These are phyloP conservation scores for Porphyra umbilicalis DNA, from an alignment of 31 red algal species.

Conservation along the genomic window DNA sequence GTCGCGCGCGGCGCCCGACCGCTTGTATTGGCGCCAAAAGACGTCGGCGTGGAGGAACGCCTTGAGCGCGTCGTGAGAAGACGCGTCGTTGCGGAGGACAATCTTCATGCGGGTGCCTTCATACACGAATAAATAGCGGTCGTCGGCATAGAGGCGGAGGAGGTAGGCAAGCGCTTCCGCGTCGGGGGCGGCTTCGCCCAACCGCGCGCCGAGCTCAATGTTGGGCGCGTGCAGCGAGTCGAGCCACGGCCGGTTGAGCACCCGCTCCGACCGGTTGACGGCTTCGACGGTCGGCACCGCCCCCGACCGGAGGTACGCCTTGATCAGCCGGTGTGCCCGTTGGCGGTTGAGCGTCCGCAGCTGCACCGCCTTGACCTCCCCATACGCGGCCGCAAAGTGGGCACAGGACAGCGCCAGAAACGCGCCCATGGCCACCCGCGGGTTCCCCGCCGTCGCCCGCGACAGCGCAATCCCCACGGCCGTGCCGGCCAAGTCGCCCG, in stretches of 20 bases:
- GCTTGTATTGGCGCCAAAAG: conserved; percentile 82
- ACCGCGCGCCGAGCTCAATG: conserved; percentile 73
- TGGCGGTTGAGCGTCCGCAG: conserved; percentile 90
- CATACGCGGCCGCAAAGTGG: conserved; percentile 74
- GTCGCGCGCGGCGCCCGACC: conserved; percentile 23
- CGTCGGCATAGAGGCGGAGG: conserved; percentile 68
- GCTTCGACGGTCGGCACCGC: conserved; percentile 54
- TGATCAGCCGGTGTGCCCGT: conserved; percentile 85
- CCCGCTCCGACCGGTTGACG: conserved; percentile 76
- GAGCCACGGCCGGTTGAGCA: conserved; percentile 84
- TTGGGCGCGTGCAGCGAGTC: conserved; percentile 91
- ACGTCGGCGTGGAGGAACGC: conserved; percentile 88
- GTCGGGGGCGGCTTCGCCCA: conserved; percentile 79
- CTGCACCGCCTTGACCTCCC: conserved; percentile 84
- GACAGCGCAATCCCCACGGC: conserved; percentile 75
- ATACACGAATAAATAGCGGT: conserved; percentile 79
- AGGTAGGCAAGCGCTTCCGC: conserved; percentile 80
- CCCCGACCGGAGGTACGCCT: conserved; percentile 68
- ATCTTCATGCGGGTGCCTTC: conserved; percentile 68
- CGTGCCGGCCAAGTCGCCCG: conserved; percentile 81
- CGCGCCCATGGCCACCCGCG: conserved; percentile 29
- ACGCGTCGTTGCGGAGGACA: conserved; percentile 73
- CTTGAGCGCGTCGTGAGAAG: conserved; percentile 71
- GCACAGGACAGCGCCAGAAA: conserved; percentile 70
- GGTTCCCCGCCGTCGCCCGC: conserved; percentile 37